Base-by-base conservation (phyloP, 345 rosid species). In the Cardiospermum halicacabum region DNA sequence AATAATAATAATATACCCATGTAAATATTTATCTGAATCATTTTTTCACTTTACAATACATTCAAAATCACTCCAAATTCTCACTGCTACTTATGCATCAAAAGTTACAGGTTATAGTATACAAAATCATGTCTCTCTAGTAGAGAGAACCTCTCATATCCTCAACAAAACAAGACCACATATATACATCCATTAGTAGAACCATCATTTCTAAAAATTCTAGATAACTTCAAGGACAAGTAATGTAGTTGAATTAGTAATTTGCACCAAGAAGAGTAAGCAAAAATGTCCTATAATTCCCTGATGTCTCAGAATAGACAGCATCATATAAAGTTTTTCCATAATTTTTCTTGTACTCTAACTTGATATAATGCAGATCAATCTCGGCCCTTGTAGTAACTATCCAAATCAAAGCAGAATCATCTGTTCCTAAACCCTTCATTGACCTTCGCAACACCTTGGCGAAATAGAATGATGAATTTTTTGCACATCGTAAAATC, bases 341-440 rank as follows among this genome's bases (percentile, higher is more conserved):
- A 65, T 83, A 85, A 58, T 71, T 80, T 69, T 81, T 84, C 0
- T 59, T 69, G 50, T 83, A 85, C 22, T 81, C 89, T 5, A 51
- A 70, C 63, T 72, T 76, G 10, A 88, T 80, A 18, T 66, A 56
- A 18, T 85, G 80, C 91, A 83, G 73, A 58, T 88, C 91, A 16
- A 83, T 50, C 70, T 83, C 89, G 19, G 80, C 73, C 62, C 89
- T 88, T 1, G 87, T 85, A 11, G 80, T 75, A 13, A 83, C 53
- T 42, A 80, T 53, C 73, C 94, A 80, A n/a, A 81, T 85, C 15
- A 87, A 64, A 12, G 84, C 69, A 0, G 79, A 54, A 48, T 87
- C 91, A 19, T 77, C 76, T 1, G 91, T 87, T 45, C 87, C 91
- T 39, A 85, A 53, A 12, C 94, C 89, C 67, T 74, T 83, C 90